A percentile compares a stretch with the other conserved stretches of the same genome.
Conservation (phyloP, 208 protist species). For the Leishmania braziliensis region DNA sequence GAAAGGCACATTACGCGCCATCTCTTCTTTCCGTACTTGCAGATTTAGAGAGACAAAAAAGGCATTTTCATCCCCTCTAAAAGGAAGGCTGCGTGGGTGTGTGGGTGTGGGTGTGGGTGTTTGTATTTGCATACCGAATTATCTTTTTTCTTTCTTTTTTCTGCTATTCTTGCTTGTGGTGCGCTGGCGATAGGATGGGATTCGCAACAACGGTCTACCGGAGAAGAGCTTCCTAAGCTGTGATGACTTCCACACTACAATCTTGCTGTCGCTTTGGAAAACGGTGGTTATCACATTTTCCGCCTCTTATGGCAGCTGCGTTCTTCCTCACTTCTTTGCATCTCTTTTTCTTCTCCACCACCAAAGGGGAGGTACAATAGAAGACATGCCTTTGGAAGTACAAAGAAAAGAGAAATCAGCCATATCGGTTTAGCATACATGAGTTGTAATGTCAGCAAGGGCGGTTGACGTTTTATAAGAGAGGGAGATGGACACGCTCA, state of each 20-base stretch:
- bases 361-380: neutral
- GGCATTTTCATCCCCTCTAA: too few species aligned
- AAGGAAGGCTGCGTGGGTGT: neutral
- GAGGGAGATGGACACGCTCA: neutral
- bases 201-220: neutral
- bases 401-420: neutral
- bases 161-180: neutral
- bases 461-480: neutral
- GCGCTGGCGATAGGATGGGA: neutral
- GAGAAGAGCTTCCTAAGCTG: neutral
- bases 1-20: neutral
- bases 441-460: neutral
- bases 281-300: neutral
- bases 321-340: neutral
- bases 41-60: neutral
- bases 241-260: neutral
- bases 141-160: neutral
- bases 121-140: neutral
- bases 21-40: neutral
- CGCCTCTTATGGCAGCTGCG: neutral
- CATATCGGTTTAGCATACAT: conserved; percentile 2
- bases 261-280: neutral
- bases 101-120: neutral
- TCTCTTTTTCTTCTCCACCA: neutral
- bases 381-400: neutral